phyloP scores from a whole-genome alignment of 192 early-diverging fungal genomes.

The Coemansia sp. region DNA sequence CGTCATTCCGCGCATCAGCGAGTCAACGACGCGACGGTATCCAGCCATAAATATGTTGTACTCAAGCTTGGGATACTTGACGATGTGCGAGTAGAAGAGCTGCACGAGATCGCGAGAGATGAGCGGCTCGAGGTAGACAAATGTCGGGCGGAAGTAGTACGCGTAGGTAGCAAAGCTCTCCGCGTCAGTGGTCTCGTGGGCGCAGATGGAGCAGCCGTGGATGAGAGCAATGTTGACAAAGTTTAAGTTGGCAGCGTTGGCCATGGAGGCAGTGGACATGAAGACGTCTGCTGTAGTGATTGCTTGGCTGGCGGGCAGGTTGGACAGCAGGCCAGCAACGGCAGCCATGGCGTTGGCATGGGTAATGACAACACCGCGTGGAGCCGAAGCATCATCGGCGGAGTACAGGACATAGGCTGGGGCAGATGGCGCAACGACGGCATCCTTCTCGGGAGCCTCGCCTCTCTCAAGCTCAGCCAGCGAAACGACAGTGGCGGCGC shows the following conservation, averaged over 20 bases:
- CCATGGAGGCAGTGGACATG: constrained; percentile 37
- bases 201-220: constrained; percentile 32
- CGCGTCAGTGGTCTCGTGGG: constrained; percentile 41
- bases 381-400: not conserved
- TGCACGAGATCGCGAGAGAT: constrained; percentile 43
- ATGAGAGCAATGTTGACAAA: constrained; percentile 38
- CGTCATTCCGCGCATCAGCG: constrained; percentile 42
- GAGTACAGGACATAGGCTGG: constrained; percentile 44
- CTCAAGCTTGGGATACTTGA: constrained; percentile 48
- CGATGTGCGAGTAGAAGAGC: constrained; percentile 45
- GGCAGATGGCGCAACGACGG: constrained; percentile 21
- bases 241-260: constrained; percentile 29
- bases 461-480: constrained; percentile 38
- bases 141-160: constrained; percentile 38
- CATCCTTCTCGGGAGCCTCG: constrained; percentile 14
- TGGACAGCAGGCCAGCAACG: constrained; percentile 21
- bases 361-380: constrained; percentile 35
- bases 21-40: constrained; percentile 27
- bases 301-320: constrained; percentile 26
- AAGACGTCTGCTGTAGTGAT: constrained; percentile 33
- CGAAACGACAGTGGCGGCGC: not conserved
- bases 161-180: constrained; percentile 40
- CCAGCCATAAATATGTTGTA: constrained; percentile 36
- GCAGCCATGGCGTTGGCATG: constrained; percentile 49
- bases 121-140: constrained; percentile 29